Evolutionary conservation across 2,329 filamentous ascomycete genomes (phyloP).

Genomic region (Colletotrichum eleusines): DNA sequence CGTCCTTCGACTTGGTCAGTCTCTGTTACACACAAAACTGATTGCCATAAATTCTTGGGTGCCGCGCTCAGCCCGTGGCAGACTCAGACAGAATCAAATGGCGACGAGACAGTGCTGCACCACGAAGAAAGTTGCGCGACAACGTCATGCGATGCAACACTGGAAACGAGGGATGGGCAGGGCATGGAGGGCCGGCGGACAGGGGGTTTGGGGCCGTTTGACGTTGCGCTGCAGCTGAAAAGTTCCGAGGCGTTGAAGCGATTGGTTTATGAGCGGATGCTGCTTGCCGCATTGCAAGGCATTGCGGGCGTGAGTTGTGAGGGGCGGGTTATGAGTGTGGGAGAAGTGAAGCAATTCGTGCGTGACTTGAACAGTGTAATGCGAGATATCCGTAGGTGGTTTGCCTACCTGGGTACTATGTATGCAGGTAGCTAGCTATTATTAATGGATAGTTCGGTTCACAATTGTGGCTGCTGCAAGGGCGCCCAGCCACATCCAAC

Average conservation of each 20-base stretch:
- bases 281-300: not conserved
- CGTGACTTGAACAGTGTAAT: not conserved
- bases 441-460: not conserved
- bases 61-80: conserved; percentile 26
- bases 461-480: conserved; percentile 1
- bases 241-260: conserved; percentile 34
- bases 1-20: conserved; percentile 31
- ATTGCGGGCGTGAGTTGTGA: not conserved
- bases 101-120: conserved; percentile 25
- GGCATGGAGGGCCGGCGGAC: not conserved
- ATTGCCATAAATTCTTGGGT: conserved; percentile 35
- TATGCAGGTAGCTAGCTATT: not conserved
- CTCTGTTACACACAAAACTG: conserved; percentile 26
- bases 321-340: not conserved
- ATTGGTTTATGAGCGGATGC: conserved; percentile 10
- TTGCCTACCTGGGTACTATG: too few relatives aligned
- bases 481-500: not conserved
- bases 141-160: conserved; percentile 24
- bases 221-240: conserved; percentile 34
- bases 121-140: not conserved
- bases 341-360: not conserved
- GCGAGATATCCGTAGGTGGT: too few relatives aligned
- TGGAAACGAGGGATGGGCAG: not conserved
- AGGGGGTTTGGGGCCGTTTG: conserved; percentile 25
- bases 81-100: conserved; percentile 34